A percentile compares a stretch with the other conserved stretches of the same genome.
These are phyloP conservation scores for Umbelopsis sp. DNA, from an alignment of 371 early-diverging fungal genomes.

Conservation along the genomic window DNA sequence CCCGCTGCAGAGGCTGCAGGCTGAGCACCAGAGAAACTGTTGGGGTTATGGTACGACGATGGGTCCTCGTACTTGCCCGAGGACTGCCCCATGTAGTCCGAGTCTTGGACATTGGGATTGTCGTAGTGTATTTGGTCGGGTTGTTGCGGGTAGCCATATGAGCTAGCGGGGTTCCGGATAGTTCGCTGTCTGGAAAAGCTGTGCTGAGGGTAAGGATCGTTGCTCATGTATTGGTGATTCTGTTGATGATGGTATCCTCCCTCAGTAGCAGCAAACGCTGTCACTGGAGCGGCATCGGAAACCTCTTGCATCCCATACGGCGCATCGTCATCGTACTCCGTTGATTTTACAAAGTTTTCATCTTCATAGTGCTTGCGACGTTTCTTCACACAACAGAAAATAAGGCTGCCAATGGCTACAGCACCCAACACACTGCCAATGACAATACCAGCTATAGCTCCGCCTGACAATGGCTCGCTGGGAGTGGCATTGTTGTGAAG, in stretches of 20 bases:
- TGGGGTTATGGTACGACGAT: conserved; percentile 1
- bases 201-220: background rate
- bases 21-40: background rate
- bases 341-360: background rate
- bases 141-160: background rate
- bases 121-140: background rate
- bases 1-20: background rate
- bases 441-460: conserved; percentile 3
- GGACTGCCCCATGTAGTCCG: background rate
- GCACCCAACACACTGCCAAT: background rate
- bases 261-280: background rate
- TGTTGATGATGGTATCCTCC: background rate
- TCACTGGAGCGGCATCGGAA: background rate
- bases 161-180: background rate
- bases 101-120: background rate
- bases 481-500: background rate
- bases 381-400: background rate
- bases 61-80: background rate
- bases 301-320: background rate
- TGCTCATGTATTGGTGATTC: background rate
- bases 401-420: background rate
- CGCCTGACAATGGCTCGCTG: background rate
- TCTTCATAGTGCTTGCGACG: conserved; percentile 4
- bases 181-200: background rate
- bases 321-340: background rate